These are phyloP conservation scores for Boletales sp. DNA, from an alignment of 768 basidiomycete species.

Conservation along the genomic window DNA sequence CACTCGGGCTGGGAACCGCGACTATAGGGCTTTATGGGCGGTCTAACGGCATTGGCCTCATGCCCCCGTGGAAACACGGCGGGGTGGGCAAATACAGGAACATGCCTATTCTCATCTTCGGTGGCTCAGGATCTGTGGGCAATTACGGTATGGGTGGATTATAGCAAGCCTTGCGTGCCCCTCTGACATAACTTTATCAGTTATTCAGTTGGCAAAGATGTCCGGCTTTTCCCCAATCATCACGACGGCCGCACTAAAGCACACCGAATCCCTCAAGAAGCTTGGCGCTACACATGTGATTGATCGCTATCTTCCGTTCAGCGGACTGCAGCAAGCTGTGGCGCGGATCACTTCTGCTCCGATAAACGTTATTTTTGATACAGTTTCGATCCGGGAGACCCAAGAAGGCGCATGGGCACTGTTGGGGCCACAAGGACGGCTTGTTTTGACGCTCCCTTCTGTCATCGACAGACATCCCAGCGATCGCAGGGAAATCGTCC, in stretches of 20 bases:
- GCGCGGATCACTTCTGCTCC: conserved; percentile 36
- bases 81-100: conserved; percentile 40
- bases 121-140: conserved; percentile 48
- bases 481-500: conserved; percentile 29
- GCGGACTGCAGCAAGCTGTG: conserved; percentile 31
- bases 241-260: conserved; percentile 34
- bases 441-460: conserved; percentile 33
- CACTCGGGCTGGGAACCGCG: conserved; percentile 47
- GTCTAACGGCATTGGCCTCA: conserved; percentile 39
- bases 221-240: conserved; percentile 38
- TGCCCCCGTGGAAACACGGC: conserved; percentile 35
- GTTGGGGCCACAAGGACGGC: conserved; percentile 36
- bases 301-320: conserved; percentile 26
- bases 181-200: conserved; percentile 24
- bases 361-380: conserved; percentile 36
- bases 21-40: conserved; percentile 46
- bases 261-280: conserved; percentile 32
- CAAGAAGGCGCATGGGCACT: conserved; percentile 35
- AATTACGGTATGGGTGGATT: conserved; percentile 39
- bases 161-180: conserved; percentile 5
- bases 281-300: conserved; percentile 35
- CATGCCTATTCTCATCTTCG: conserved; percentile 45
- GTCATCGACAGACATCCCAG: conserved; percentile 25
- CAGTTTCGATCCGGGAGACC: conserved; percentile 36
- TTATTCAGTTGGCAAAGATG: conserved; percentile 38